Base-by-base conservation (phyloP, 257 asterid genomes). In the Verbena officinalis region DNA sequence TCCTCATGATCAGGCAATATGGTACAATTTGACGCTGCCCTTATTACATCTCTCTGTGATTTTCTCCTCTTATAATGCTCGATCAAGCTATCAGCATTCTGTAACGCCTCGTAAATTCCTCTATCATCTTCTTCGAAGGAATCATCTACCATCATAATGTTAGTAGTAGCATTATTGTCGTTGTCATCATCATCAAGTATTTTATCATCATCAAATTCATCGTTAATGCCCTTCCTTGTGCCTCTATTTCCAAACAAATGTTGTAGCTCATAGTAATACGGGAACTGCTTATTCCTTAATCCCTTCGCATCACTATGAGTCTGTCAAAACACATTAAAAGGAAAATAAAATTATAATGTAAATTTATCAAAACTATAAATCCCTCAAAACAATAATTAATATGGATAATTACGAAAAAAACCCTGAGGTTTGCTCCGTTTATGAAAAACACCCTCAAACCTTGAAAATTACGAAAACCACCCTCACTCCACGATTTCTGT, bases 201-300 rank as follows among this genome's bases (percentile, higher is more conserved):
- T 23, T 38, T 68, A 24, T 58, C 73, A 53, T 11, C 54, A 17
- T 45, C 65, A 49, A 46, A 9, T 59, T 60, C 68, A 19, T 27
- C 27, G n/a, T 51, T 50, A 33, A 39, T 13, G 12, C 74, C 56
- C 36, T 69, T 69, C 17, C 45, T 69, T 17, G 68, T 50, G 48
- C 68, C 62, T 69, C 68, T 51, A 22, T 69, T 69, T 38, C 63
- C 69, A 31, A 51, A 61, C 30, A 61, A 20, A 19, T 50, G 15
- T 40, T 52, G 68, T 38, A 69, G 74, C 40, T 69, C 74, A 14
- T 69, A 31, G 20, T 60, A 61, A 31, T 69, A 42, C 9, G 68
- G 62, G 68, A 69, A 69, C 59, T 49, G 69, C 57, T 30, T 69
- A 59, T 69, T 69, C 55, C 74, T 50, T 24, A 69, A 69, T 44